Evolutionary conservation across 2,329 filamentous ascomycete species (phyloP).

Genomic region (Shiraia sp.): DNA sequence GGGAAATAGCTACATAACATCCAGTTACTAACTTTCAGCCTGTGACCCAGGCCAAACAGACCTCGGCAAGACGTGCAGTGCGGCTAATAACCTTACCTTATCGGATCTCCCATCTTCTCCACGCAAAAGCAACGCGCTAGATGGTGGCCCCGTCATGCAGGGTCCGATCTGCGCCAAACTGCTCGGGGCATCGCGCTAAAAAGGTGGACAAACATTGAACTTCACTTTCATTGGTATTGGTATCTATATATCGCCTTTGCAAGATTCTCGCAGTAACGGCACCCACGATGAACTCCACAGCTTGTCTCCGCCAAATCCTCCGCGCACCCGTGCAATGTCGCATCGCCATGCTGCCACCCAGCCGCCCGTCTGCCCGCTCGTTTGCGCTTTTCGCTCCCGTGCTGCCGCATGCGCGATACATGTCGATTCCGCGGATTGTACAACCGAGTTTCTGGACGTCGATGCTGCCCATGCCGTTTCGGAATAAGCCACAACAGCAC

Average conservation of each 20-base stretch:
- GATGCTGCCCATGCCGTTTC: slow-evolving; percentile 42
- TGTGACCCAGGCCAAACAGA: too few relatives aligned
- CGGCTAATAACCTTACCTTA: slow-evolving; percentile 2
- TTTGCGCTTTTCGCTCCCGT: slow-evolving; percentile 24
- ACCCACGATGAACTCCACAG: slow-evolving; percentile 28
- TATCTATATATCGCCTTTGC: too few relatives aligned
- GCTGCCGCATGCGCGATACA: slow-evolving; percentile 19
- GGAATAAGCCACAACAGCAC: slow-evolving; percentile 10
- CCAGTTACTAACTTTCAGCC: too few relatives aligned
- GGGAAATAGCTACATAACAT: not conserved
- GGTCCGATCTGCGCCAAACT: slow-evolving; percentile 1
- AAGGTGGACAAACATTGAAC: slow-evolving; percentile 2
- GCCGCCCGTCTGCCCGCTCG: slow-evolving; percentile 24
- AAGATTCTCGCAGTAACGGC: not conserved
- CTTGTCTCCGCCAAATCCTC: slow-evolving; percentile 32
- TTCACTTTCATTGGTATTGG: not conserved
- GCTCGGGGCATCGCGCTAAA: slow-evolving; percentile 1
- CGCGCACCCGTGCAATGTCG: slow-evolving; percentile 27
- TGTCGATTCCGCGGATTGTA: slow-evolving; percentile 41
- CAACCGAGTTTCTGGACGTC: slow-evolving; percentile 44
- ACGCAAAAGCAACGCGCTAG: too few relatives aligned
- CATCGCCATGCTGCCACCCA: slow-evolving; percentile 13
- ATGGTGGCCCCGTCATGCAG: slow-evolving; percentile 13
- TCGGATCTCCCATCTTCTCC: too few relatives aligned
- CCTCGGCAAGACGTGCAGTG: not conserved